A percentile compares a stretch with the other conserved stretches of the same genome.
phyloP scores from a whole-genome alignment of 2,329 filamentous ascomycete species.

The Fusarium sp. region DNA sequence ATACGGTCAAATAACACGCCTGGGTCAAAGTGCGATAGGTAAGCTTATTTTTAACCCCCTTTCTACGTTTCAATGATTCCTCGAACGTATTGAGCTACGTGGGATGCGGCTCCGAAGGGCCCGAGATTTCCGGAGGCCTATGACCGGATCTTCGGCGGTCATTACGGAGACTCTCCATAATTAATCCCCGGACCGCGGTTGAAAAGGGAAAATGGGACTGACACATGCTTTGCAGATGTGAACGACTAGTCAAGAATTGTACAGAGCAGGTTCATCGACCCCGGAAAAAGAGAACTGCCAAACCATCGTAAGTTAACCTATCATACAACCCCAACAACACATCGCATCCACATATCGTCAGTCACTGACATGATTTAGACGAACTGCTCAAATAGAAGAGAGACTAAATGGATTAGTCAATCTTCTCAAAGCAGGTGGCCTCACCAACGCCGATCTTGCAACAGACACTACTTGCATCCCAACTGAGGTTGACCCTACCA shows the following conservation, averaged over 20 bases:
- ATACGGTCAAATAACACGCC: constrained; percentile 51
- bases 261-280: constrained; percentile 57
- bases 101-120: background rate
- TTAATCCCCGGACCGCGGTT: constrained; percentile 6
- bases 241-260: constrained; percentile 59
- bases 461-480: constrained; percentile 43
- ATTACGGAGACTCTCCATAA: constrained; percentile 20
- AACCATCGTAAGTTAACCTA: constrained; percentile 57
- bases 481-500: constrained; percentile 39
- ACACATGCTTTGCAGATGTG: constrained; percentile 50
- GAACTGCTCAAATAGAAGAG: constrained; percentile 60
- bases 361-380: constrained; percentile 45
- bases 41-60: constrained; percentile 9
- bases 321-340: background rate
- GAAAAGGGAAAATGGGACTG: background rate
- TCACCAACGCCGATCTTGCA: constrained; percentile 38
- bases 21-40: constrained; percentile 58
- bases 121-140: constrained; percentile 8
- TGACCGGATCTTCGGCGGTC: constrained; percentile 16
- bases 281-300: constrained; percentile 61
- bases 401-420: constrained; percentile 60
- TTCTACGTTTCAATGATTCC: background rate
- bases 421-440: constrained; percentile 55
- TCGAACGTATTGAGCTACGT: background rate
- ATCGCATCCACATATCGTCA: background rate